Evolutionary conservation across 139 green algal species (phyloP).

Genomic region (Picochlorum sp.): DNA sequence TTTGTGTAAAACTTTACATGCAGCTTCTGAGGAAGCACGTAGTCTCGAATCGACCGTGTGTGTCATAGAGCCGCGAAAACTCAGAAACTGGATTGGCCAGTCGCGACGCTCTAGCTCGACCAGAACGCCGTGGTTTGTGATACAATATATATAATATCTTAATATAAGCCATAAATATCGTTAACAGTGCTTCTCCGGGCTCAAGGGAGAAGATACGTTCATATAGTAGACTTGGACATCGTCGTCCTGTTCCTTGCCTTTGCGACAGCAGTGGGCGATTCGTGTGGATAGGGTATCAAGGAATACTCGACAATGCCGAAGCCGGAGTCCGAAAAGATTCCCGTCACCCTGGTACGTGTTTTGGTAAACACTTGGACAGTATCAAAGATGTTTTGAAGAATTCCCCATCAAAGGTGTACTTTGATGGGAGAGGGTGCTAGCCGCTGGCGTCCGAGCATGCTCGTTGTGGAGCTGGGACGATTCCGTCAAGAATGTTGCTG

Average conservation of each 20-base stretch:
- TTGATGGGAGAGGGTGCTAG: not conserved
- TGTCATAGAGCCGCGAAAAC: no score
- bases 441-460: no score
- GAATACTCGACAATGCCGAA: conserved; percentile 9
- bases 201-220: no score
- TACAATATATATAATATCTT: no score
- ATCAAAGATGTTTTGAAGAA: not conserved
- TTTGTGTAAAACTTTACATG: no score
- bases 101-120: no score
- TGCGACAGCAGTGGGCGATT: not conserved
- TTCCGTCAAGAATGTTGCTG: not conserved
- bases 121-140: no score
- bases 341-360: conserved; percentile 11
- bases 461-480: not conserved
- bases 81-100: no score
- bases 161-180: no score
- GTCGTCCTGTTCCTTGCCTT: not conserved
- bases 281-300: not conserved
- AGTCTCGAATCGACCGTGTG: no score
- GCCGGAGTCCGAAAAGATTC: conserved; percentile 14
- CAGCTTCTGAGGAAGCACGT: no score
- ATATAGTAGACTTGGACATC: not conserved
- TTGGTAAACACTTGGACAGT: not conserved
- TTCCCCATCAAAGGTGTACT: not conserved
- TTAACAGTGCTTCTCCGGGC: no score